Base-by-base conservation (phyloP, 1,284 basidiomycete species). In the Chalciporus sp. region DNA sequence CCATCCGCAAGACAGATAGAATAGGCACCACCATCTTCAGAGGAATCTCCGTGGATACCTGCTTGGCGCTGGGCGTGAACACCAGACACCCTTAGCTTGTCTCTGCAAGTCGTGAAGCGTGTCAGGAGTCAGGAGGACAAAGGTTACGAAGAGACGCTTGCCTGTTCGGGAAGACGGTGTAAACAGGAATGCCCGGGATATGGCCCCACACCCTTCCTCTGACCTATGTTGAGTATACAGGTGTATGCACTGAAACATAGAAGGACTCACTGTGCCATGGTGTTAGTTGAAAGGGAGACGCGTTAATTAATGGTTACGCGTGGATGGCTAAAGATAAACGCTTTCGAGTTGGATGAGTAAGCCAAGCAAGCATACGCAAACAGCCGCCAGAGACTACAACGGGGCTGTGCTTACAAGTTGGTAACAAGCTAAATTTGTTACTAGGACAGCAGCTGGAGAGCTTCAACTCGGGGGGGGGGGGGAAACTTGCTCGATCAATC, bases 1-100 rank as follows among this genome's bases (percentile, higher is more conserved):
- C 70, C 70, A 3, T 65, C 71, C 8, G 75, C 76, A 8, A 78
- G 40, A 7, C 75, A 76, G 17, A 79, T 68, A 7, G 76, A 76
- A 39, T 60, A 75, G 6, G 75, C 76, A 1, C 76, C 76, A 0
- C 60, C 61, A 2, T 49, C 23, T 3, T 45, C 39, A 4, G 2
- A n/a, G 5, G 53, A 0, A 39, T 63, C 60, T 3, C 70, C 68
- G 7, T 65, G 60, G 10, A 69, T 72, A 16, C 70, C 67, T 28
- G 55, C 62, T 19, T 58, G 59, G 1, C 0, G 17, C 1, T 17
- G 53, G 3, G 42, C 49, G 19, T 69, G 67, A 1, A 69, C 53
- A 2, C 62, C 64, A 43, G 62, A 48, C 16, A 8, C 26, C 2
- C 31, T 8, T 1, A 66, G 33, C 0, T 17, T 44, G 0, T 14